Evolutionary conservation across 1,284 basidiomycete species (phyloP).

Genomic region (Phellopilus nigrolimitatus): DNA sequence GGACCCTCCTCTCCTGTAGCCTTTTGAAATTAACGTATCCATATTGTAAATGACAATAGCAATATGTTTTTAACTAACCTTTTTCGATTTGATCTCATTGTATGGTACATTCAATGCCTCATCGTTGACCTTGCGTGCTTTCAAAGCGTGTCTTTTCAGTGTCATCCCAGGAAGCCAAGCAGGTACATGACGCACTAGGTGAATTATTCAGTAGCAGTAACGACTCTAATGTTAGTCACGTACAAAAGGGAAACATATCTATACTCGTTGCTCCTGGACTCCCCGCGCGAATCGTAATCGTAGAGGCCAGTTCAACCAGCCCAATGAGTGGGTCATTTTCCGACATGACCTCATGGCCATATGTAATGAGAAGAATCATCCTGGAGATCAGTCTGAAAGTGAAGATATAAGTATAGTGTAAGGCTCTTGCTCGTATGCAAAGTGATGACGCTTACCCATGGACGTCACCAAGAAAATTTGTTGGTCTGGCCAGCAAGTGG

Average conservation of each 20-base stretch:
- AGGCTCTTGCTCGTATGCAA: no score
- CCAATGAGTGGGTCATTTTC: conserved; percentile 31
- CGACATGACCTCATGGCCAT: neutral
- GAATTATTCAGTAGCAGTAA: neutral
- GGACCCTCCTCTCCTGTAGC: conserved; percentile 1
- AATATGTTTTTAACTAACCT: neutral
- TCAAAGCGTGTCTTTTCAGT: conserved; percentile 6
- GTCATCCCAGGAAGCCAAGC: conserved; percentile 12
- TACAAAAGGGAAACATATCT: conserved; percentile 26
- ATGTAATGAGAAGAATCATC: neutral
- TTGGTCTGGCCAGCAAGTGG: neutral
- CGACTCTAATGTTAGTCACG: neutral
- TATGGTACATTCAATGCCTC: conserved; percentile 1
- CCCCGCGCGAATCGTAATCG: neutral
- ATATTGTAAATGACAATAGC: no score
- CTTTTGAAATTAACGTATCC: no score
- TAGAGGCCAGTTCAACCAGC: conserved; percentile 6
- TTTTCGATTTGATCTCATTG: conserved; percentile 5
- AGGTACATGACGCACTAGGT: conserved; percentile 15
- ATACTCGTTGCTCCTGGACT: conserved; percentile 23
- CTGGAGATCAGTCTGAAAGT: neutral
- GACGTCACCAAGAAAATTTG: neutral
- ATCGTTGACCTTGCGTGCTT: neutral
- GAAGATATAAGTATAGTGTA: neutral
- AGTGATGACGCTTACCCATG: neutral